Conservation (phyloP, 768 basidiomycete genomes). For the Boletellus emodensis region DNA sequence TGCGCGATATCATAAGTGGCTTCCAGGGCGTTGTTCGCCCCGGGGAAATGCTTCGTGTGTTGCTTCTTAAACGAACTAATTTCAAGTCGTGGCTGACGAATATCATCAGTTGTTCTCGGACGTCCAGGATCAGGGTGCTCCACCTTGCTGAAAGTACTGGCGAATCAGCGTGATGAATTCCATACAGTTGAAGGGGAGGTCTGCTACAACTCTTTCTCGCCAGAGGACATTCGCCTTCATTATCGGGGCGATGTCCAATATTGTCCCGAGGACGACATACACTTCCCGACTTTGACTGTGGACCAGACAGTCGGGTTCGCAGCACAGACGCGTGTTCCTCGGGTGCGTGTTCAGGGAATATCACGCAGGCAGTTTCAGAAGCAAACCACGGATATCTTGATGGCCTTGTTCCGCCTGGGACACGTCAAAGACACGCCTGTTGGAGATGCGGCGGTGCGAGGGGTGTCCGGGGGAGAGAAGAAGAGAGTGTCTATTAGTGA, state of each 20-base stretch:
- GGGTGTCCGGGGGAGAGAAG: constrained; percentile 74
- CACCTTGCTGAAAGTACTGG: constrained; percentile 76
- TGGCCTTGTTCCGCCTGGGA: constrained; percentile 71
- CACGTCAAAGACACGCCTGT: constrained; percentile 73
- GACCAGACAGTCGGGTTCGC: constrained; percentile 72
- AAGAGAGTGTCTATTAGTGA: constrained; percentile 83
- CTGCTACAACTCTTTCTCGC: constrained; percentile 70
- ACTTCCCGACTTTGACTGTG: constrained; percentile 56
- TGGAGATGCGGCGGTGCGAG: constrained; percentile 74
- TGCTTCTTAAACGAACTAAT: neutral
- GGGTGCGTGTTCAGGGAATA: constrained; percentile 40
- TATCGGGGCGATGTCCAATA: constrained; percentile 81
- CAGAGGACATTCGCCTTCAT: constrained; percentile 56
- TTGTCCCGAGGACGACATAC: constrained; percentile 40
- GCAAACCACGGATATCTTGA: constrained; percentile 42
- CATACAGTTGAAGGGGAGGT: constrained; percentile 66
- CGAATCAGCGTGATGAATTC: constrained; percentile 71
- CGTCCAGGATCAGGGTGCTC: constrained; percentile 83
- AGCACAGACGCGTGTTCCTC: constrained; percentile 64
- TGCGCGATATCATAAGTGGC: constrained; percentile 50
- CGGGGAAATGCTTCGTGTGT: constrained; percentile 69
- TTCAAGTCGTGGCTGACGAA: neutral
- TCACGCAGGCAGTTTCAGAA: constrained; percentile 32
- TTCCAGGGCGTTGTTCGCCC: constrained; percentile 57
- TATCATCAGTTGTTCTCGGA: constrained; percentile 67